Conservation (phyloP, 176 grass and related monocot species). For the Eremochloa ophiuroides region DNA sequence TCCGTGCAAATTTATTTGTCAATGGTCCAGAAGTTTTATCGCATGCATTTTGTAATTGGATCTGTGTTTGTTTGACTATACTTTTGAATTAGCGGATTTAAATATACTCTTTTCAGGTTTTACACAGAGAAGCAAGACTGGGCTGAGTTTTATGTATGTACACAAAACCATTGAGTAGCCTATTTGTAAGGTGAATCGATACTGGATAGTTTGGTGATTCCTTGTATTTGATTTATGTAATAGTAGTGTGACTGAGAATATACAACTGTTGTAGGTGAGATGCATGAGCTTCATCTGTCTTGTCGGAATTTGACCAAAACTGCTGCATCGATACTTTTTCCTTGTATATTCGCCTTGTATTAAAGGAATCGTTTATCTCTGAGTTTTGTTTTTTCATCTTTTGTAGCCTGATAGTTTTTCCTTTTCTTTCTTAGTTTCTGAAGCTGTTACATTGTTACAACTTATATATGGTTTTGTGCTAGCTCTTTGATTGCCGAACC, state of each 20-base stretch:
- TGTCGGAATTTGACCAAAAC: background rate
- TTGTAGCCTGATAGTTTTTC: background rate
- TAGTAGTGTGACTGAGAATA: constrained; percentile 4
- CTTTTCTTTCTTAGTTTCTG: too few species aligned
- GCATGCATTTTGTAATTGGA: background rate
- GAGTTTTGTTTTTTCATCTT: background rate
- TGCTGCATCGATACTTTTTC: background rate
- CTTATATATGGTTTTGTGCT: too few species aligned
- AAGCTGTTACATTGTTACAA: too few species aligned
- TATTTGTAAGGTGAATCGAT: constrained; percentile 13
- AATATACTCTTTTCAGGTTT: constrained; percentile 46
- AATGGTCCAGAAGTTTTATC: background rate
- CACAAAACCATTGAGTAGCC: background rate
- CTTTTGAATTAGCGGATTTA: background rate
- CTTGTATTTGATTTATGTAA: constrained; percentile 32
- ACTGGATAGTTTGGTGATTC: background rate
- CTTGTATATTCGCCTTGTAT: background rate
- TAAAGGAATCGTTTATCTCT: background rate
- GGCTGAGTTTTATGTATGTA: constrained; percentile 39
- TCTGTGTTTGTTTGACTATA: background rate
- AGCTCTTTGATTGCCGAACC: too few species aligned
- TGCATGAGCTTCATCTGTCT: background rate
- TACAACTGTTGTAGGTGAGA: background rate
- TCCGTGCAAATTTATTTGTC: background rate
- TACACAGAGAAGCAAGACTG: constrained; percentile 67